Evolutionary conservation across 2,329 filamentous ascomycete species (phyloP), one percentile per base, ranked within the genome.

Genomic region (Pyricularia pennisetigena): DNA sequence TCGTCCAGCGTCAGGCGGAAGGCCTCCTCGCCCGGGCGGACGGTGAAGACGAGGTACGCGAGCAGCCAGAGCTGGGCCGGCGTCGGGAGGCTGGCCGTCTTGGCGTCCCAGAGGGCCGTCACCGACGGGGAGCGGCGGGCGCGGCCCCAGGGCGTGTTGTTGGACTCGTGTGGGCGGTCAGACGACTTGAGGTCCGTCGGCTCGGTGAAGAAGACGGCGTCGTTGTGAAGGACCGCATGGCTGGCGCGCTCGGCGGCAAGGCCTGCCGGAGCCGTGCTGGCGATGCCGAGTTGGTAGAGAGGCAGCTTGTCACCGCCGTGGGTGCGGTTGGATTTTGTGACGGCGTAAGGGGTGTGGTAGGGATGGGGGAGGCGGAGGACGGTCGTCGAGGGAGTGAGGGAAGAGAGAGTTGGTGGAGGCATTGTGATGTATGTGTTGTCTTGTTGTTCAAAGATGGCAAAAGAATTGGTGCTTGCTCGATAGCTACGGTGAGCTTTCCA

Each of bases 121-220:
- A 82, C 80, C 67, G 79, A 78, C 3, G 84, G 84, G 4, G 82
- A 83, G 69, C 84, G 81, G 49, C 83, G 78, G n/a, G 84, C 81
- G n/a, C 84, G 79, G 6, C 81, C 84, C 84, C 84, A 86, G 65
- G 82, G 76, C 64, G 82, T 84, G 75, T 86, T 86, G 76, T 85
- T 83, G 69, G 82, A 83, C 41, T 79, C 79, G 67, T 76, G 71
- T 29, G 75, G 75, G n/a, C 74, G 70, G 67, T 75, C 73, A 61
- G 74, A 72, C 24, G 74, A 75, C 67, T 75, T 76, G 71, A 75
- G 72, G 64, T 75, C 71, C 62, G 73, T 70, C 26, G 77, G 78
- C 32, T 76, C 77, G 32, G 76, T 72, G 71, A 75, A 74, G 66
- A 69, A 71, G 66, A 76, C 65, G n/a, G 71, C 70, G 29, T 73